Conservation (phyloP, 192 early-diverging fungal species). For the Entomortierella beljakovae region DNA sequence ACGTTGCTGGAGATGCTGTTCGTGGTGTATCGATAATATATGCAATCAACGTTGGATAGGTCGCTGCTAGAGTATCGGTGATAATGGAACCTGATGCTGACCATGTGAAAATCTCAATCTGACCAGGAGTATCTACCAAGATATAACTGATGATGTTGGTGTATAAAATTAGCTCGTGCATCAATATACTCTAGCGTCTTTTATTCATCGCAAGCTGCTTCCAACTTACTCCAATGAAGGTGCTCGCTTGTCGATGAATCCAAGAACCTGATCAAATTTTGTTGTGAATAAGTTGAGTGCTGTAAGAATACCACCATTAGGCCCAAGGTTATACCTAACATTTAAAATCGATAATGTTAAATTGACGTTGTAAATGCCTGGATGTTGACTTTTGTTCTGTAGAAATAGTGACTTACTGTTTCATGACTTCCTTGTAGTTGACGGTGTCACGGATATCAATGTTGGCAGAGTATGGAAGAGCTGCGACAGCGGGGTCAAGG, state of each 20-base stretch:
- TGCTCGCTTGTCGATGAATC: slow-evolving; percentile 85
- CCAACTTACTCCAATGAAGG: slow-evolving; percentile 70
- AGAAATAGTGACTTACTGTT: slow-evolving; percentile 82
- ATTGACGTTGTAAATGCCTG: too few species aligned
- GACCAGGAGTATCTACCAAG: slow-evolving; percentile 95
- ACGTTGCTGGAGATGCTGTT: slow-evolving; percentile 90
- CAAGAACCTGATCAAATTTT: slow-evolving; percentile 97
- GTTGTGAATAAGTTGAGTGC: slow-evolving; percentile 97
- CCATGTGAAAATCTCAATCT: slow-evolving; percentile 99
- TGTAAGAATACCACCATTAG: slow-evolving; percentile 97
- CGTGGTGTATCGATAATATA: slow-evolving; percentile 98
- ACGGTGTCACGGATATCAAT: slow-evolving; percentile 98
- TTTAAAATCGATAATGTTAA: background rate
- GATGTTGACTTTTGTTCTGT: too few species aligned
- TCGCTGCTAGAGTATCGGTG: slow-evolving; percentile 91
- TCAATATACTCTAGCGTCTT: background rate
- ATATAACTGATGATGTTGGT: slow-evolving; percentile 68
- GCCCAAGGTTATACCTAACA: slow-evolving; percentile 89
- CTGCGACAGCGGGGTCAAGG: slow-evolving; percentile 91
- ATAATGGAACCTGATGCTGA: slow-evolving; percentile 96
- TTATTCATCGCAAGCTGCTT: background rate
- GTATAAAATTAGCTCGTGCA: background rate
- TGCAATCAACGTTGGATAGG: slow-evolving; percentile 90
- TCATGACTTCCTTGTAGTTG: slow-evolving; percentile 99
- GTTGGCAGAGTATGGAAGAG: slow-evolving; percentile 93